Percentiles rank a stretch among this genome's conserved stretches.
phyloP scores from a whole-genome alignment of 148 eudicot species.

The Vaccinium macrocarpon region DNA sequence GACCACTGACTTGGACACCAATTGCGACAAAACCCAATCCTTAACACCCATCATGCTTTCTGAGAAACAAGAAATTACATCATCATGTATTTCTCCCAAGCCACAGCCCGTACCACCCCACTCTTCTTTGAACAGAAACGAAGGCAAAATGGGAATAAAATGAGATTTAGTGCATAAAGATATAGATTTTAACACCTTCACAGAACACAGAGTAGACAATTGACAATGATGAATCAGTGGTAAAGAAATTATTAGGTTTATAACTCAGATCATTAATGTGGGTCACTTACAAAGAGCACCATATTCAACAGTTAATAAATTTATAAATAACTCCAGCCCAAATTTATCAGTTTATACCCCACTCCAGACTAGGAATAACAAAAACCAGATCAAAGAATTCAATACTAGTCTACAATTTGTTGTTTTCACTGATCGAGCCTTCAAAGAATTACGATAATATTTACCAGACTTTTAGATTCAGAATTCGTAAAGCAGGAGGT shows the following conservation, averaged over 20 bases:
- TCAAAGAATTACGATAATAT: too few relatives aligned
- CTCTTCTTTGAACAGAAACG: neutral
- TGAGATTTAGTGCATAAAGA: neutral
- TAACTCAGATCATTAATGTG: neutral
- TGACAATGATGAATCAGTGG: neutral
- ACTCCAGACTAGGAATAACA: too few relatives aligned
- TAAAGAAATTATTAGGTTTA: neutral
- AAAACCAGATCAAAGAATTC: too few relatives aligned
- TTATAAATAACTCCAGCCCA: neutral
- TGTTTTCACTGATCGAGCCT: too few relatives aligned
- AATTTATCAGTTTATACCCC: neutral
- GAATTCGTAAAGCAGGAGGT: too few relatives aligned
- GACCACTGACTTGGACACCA: slow-evolving; percentile 65
- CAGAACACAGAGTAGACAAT: neutral
- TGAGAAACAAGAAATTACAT: slow-evolving; percentile 23
- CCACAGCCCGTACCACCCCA: neutral
- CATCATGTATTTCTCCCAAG: slow-evolving; percentile 3
- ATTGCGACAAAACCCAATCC: slow-evolving; percentile 92
- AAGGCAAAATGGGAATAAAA: neutral
- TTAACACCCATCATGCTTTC: slow-evolving; percentile 84
- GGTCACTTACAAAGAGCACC: neutral
- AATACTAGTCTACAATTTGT: too few relatives aligned
- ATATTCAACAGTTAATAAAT: neutral
- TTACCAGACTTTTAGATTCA: too few relatives aligned
- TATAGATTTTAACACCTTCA: neutral